Evolutionary conservation across 306 rosid species (phyloP), one percentile per base, ranked within the genome.

Genomic region (Castanopsis chinensis): DNA sequence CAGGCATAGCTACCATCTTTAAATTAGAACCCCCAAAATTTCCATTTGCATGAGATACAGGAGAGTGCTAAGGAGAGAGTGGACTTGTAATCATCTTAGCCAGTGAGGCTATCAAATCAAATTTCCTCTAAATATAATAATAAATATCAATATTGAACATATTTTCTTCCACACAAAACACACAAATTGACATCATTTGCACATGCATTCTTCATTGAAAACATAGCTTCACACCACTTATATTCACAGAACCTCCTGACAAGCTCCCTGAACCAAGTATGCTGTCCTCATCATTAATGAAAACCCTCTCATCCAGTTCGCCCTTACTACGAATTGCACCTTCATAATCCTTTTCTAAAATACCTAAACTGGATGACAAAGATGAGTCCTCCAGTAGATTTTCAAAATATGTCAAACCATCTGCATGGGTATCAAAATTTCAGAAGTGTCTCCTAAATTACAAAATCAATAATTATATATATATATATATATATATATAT

Each of bases 1-100:
- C 97, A 56, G 99, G 99, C 35, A 98, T 96, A 43, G 99, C 97
- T 6, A 89, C 88, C 81, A 91, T 83, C 88, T 85, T 93, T 71
- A 91, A 74, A 69, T 76, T 93, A 60, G 80, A 72, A 28, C 82
- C 79, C 69, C 91, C 85, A 1, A 75, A 81, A 80, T 83, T 80
- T 37, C 90, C 96, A 71, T 88, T 89, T 59, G 83, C 85, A 77
- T 90, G 90, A 33, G 96, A 86, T 53, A 83, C 84, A 61, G 99
- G 99, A 79, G 98, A 96, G 59, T 92, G 84, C 20, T 74, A 89
- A n/a, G 99, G 99, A 74, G 99, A 96, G 70, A 93, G 94, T 74
- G 97, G 90, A 82, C 93, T 90, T 68, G 89, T 55, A 73, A 91
- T 74, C 51, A 92, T 89, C 89, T 94, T 91, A 59, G 88, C 79